Evolutionary conservation across 75 land plant genomes (phyloP).

Genomic region (Cryptomeria japonica): DNA sequence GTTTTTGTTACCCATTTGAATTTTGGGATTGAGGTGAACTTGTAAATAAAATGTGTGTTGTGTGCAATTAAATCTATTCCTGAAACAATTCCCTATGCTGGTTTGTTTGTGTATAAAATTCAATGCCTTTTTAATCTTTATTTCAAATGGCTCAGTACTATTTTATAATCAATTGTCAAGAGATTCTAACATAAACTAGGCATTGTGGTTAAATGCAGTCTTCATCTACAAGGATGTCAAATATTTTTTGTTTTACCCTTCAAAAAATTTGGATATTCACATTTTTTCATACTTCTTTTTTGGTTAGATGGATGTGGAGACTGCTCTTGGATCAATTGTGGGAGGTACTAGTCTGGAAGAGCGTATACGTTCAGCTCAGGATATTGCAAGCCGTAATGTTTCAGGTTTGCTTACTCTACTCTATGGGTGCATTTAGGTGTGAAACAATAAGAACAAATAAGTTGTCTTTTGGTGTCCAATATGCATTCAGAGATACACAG

Average conservation of each 20-base stretch:
- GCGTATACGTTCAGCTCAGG: constrained; percentile 68
- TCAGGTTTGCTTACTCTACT: constrained; percentile 43
- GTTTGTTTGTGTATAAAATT: not conserved
- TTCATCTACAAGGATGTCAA: not conserved
- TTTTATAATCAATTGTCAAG: not conserved
- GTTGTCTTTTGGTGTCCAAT: not conserved
- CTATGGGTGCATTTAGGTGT: not conserved
- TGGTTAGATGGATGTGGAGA: constrained; percentile 33
- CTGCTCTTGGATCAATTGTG: constrained; percentile 76
- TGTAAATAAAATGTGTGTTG: not conserved
- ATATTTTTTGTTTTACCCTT: not conserved
- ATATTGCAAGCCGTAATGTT: constrained; percentile 73
- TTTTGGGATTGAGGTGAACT: not conserved
- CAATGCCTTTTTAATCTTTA: not conserved
- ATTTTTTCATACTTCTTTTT: not conserved
- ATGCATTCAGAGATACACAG: not conserved
- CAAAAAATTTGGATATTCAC: not conserved
- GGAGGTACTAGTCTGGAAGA: constrained; percentile 69
- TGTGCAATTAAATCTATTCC: not conserved
- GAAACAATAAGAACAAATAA: not conserved
- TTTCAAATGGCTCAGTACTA: not conserved
- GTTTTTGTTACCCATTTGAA: not conserved
- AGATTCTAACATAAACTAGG: not conserved
- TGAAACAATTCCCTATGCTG: not conserved
- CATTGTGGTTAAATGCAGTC: not conserved